Percentiles rank a stretch among this genome's conserved stretches.
Evolutionary conservation across 345 rosid species (phyloP).

Genomic region (Citropsis articulata): DNA sequence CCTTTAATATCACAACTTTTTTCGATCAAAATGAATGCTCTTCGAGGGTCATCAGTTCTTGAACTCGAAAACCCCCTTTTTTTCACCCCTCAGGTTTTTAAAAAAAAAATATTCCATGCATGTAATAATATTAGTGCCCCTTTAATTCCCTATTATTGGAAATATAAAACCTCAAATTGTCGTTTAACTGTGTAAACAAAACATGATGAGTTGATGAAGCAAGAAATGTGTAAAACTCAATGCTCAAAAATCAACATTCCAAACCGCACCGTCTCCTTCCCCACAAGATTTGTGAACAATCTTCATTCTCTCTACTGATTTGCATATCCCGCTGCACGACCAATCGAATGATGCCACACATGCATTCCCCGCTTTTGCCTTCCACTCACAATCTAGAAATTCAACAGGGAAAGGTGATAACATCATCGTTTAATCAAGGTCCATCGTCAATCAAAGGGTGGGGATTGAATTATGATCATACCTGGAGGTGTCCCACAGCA

Average conservation of each 20-base stretch:
- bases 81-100: too few relatives aligned
- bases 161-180: not conserved
- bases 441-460: not conserved
- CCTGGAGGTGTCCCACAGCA: constrained; percentile 94
- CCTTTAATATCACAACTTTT: not conserved
- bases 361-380: constrained; percentile 62
- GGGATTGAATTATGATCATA: not conserved
- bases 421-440: not conserved
- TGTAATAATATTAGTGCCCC: not conserved
- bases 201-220: not conserved
- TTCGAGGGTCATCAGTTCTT: not conserved
- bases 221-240: not conserved
- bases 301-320: constrained; percentile 70
- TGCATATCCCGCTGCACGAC: constrained; percentile 88
- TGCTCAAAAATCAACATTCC: constrained; percentile 39
- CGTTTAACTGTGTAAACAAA: not conserved
- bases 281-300: constrained; percentile 66
- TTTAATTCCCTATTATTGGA: not conserved
- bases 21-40: not conserved
- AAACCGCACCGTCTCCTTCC: constrained; percentile 65
- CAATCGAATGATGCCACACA: constrained; percentile 92
- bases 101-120: too few relatives aligned
- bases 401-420: not conserved
- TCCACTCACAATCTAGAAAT: constrained; percentile 65
- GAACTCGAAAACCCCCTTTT: too few relatives aligned